These are phyloP conservation scores for Wickerhamiella kurtzmanii DNA, from an alignment of 805 yeast genomes.

Conservation along the genomic window DNA sequence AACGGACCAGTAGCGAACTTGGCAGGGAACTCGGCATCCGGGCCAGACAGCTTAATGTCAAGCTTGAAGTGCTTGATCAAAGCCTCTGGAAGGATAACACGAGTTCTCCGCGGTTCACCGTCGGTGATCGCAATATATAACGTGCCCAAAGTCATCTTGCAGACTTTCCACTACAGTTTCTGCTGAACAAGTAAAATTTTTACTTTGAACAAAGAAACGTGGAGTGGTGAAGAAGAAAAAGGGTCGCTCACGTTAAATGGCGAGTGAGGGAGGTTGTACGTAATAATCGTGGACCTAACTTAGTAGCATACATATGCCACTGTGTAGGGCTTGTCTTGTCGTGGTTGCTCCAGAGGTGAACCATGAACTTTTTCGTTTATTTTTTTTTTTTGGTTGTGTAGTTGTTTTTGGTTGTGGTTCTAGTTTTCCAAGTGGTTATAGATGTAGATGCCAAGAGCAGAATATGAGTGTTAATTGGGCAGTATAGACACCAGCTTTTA, in stretches of 20 bases:
- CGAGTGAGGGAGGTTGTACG: neutral
- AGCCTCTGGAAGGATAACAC: conserved; percentile 12
- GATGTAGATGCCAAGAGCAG: too few relatives aligned
- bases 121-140: conserved; percentile 10
- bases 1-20: conserved; percentile 28
- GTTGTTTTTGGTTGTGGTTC: neutral
- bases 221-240: neutral
- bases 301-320: too few relatives aligned
- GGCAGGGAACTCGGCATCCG: conserved; percentile 32
- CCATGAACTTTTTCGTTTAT: neutral
- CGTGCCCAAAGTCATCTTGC: conserved; percentile 14
- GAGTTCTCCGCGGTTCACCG: conserved; percentile 18
- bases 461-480: too few relatives aligned
- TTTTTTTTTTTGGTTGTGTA: neutral
- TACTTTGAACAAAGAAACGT: neutral
- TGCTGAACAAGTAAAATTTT: too few relatives aligned
- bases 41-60: conserved; percentile 38
- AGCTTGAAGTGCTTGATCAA: conserved; percentile 42
- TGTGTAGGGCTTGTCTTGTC: neutral
- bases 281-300: neutral
- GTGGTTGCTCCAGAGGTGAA: too few relatives aligned
- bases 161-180: neutral
- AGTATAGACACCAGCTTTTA: too few relatives aligned
- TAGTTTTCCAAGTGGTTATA: too few relatives aligned
- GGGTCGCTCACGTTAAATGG: neutral